Evolutionary conservation across 2,329 filamentous ascomycete species (phyloP).

Genomic region (Penicillium concentricum): DNA sequence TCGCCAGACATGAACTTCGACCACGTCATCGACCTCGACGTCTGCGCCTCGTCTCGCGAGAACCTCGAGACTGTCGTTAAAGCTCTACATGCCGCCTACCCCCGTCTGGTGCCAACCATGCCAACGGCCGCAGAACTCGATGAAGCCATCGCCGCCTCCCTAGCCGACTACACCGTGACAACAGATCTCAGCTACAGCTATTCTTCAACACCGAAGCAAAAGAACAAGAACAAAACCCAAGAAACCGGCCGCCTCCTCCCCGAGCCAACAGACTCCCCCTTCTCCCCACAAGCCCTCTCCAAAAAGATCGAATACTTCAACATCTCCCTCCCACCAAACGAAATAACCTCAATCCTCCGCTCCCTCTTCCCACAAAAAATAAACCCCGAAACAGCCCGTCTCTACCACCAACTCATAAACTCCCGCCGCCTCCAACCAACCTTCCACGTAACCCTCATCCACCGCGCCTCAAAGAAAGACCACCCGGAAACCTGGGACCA

Average conservation of each 20-base stretch:
- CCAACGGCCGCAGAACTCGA: constrained; percentile 75
- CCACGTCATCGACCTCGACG: constrained; percentile 78
- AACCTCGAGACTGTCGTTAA: constrained; percentile 80
- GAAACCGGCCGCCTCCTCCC: constrained; percentile 5
- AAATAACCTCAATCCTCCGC: constrained; percentile 62
- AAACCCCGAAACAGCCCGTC: constrained; percentile 55
- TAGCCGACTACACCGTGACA: constrained; percentile 74
- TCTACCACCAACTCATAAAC: constrained; percentile 75
- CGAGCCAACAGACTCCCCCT: constrained; percentile 4
- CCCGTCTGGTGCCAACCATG: constrained; percentile 64
- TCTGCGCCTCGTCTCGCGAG: constrained; percentile 70
- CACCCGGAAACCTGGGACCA: constrained; percentile 72
- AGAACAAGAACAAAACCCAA: constrained; percentile 36
- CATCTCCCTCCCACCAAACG: constrained; percentile 53
- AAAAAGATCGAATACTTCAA: constrained; percentile 67
- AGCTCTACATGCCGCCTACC: constrained; percentile 72
- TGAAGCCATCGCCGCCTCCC: constrained; percentile 70
- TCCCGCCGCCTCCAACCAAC: constrained; percentile 73
- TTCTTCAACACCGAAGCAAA: constrained; percentile 33
- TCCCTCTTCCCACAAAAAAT: constrained; percentile 61
- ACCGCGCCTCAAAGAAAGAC: constrained; percentile 63
- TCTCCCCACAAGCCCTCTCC: constrained; percentile 40
- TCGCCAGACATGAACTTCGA: constrained; percentile 83
- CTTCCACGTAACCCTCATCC: constrained; percentile 94
- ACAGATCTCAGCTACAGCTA: constrained; percentile 64